Evolutionary conservation across 306 rosid species (phyloP).

Genomic region (Acacia crassicarpa): DNA sequence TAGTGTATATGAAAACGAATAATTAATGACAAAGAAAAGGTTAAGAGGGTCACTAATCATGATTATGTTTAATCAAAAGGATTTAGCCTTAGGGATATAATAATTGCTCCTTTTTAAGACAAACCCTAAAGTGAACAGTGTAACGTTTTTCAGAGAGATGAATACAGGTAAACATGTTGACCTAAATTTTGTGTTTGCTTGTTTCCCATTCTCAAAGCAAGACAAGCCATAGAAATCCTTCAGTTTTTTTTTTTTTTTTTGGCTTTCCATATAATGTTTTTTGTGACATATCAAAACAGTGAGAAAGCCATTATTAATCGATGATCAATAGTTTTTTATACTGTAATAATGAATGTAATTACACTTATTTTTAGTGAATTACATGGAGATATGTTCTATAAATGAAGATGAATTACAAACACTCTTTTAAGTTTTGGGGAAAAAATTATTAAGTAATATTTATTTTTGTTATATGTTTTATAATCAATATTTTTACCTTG

Average conservation of each 20-base stretch:
- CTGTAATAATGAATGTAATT: not conserved
- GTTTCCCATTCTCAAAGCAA: conserved; percentile 31
- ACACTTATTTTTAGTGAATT: not conserved
- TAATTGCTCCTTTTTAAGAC: conserved; percentile 9
- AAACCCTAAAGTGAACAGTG: not conserved
- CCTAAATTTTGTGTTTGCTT: conserved; percentile 43
- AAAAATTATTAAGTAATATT: not conserved
- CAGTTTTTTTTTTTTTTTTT: not conserved
- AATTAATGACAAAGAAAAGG: conserved; percentile 40
- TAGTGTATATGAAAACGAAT: conserved; percentile 26
- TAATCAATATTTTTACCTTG: not conserved
- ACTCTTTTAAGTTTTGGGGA: not conserved
- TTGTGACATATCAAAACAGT: conserved; percentile 49
- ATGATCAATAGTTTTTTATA: not conserved
- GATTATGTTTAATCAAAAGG: conserved; percentile 32
- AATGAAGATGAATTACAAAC: not conserved
- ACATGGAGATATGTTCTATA: not conserved
- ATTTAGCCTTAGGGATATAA: conserved; percentile 18
- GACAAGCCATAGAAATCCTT: not conserved
- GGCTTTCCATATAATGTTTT: conserved; percentile 53
- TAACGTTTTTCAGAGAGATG: not conserved
- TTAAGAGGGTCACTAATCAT: conserved; percentile 38
- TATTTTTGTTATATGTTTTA: not conserved
- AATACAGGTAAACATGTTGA: conserved; percentile 50
- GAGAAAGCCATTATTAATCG: conserved; percentile 5